Base-by-base conservation (phyloP, 805 yeast genomes). In the Cyberlindnera samutprakarnensis region DNA sequence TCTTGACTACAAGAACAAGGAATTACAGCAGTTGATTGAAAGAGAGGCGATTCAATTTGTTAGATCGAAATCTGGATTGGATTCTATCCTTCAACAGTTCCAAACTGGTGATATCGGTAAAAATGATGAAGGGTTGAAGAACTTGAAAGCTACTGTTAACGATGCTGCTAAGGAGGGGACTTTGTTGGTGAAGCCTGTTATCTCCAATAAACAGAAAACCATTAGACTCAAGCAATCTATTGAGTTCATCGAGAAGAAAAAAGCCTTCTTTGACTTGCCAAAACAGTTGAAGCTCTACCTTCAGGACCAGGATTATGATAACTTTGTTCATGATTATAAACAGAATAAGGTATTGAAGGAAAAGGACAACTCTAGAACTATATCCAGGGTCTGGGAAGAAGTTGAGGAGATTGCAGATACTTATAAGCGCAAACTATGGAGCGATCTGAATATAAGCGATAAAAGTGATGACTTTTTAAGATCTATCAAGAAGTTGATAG, bases 1-100 rank as follows among this genome's bases (percentile, higher is more conserved):
- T 14, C 65, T 79, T 20, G 59, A 64, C 6, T 54, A 62, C 2
- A 71, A 71, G 41, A 69, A 75, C 23, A 60, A 64, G 7, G 69
- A 68, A 14, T 52, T 78, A 44, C 67, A 70, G 36, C 45, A 50
- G 12, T 52, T 77, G 25, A 73, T 79, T 12, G 74, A 74, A 41
- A 56, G 64, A 11, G 83, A 81, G 47, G 78, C 75, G 43, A 69
- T 72, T 33, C 65, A 68, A 42, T 80, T 78, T 41, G 83, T 82
- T 20, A 70, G 69, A 39, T 66, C 78, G 18, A 82, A 82, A 46
- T 70, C 78, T 16, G 61, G 72, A 4, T 56, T 82, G 23, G 88
- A 81, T 47, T 66, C 66, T 18, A 75, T 79, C 4, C 69, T 75
- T 38, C 59, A 54, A 14, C 76, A 72, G 40, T 73, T 78, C 43